Evolutionary conservation across 2,329 filamentous ascomycete species (phyloP).

Genomic region (Atkinsonella hypoxylon): DNA sequence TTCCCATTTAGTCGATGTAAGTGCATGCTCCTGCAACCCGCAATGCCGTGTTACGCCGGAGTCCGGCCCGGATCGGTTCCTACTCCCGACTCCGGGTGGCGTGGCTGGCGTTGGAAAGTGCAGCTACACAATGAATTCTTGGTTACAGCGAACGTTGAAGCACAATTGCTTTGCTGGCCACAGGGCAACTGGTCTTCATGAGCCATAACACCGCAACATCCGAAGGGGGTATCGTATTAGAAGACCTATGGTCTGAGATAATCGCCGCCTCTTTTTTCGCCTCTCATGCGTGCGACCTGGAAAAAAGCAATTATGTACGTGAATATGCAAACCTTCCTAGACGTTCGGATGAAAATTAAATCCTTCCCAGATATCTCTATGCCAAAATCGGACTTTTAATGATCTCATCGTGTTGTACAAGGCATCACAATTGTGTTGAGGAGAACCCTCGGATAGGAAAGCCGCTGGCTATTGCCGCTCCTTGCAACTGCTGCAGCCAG

Average conservation of each 20-base stretch:
- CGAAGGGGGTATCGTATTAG: constrained; percentile 8
- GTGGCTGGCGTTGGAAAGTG: too few species aligned
- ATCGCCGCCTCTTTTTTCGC: not conserved
- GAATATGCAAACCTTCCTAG: not conserved
- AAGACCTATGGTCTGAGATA: not conserved
- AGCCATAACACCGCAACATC: constrained; percentile 32
- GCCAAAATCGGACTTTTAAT: not conserved
- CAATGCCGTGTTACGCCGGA: too few species aligned
- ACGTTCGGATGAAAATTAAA: not conserved
- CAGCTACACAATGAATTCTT: constrained; percentile 52
- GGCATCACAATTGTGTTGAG: constrained; percentile 1
- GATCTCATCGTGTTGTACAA: not conserved
- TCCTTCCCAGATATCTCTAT: too few species aligned
- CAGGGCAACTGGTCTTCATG: constrained; percentile 39
- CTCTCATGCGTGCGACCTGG: not conserved
- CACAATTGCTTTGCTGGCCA: constrained; percentile 42
- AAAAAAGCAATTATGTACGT: not conserved
- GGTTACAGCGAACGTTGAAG: constrained; percentile 38
- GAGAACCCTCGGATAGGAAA: constrained; percentile 17
- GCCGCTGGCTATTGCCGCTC: constrained; percentile 21
- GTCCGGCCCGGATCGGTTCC: too few species aligned
- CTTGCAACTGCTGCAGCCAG: constrained; percentile 19
- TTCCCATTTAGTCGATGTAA: too few species aligned
- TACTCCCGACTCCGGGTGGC: too few species aligned
- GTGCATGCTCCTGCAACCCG: too few species aligned